Percentiles rank a stretch among this genome's conserved stretches.
Conservation (phyloP, 306 rosid genomes). For the Nissolia schottii region DNA sequence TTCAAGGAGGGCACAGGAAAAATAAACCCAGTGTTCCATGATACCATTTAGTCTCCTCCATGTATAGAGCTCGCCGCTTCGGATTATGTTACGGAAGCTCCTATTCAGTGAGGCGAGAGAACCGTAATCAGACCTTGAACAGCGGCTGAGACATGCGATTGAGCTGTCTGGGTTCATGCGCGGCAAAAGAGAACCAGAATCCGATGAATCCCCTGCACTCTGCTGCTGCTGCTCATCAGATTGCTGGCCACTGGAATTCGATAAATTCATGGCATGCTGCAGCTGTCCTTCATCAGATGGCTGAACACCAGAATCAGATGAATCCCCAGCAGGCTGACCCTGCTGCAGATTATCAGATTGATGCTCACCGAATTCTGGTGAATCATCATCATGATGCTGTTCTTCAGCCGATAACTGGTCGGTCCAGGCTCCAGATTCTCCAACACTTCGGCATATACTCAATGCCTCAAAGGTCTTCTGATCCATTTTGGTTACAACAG, state of each 20-base stretch:
- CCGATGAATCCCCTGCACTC: conserved; percentile 43
- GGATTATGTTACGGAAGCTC: conserved; percentile 60
- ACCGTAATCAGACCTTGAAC: conserved; percentile 86
- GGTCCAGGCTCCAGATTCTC: conserved; percentile 14
- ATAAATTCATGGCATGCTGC: not conserved
- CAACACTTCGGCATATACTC: not conserved
- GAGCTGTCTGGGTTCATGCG: conserved; percentile 78
- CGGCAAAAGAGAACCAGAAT: conserved; percentile 51
- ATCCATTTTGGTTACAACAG: conserved; percentile 33
- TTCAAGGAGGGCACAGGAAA: conserved; percentile 72
- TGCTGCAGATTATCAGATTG: not conserved
- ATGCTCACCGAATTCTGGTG: not conserved
- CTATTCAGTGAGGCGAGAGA: conserved; percentile 59
- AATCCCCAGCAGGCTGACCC: not conserved
- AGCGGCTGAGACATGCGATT: conserved; percentile 63
- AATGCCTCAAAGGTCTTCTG: not conserved
- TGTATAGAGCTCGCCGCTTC: conserved; percentile 69
- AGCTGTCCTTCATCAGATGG: conserved; percentile 4
- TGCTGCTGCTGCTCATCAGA: conserved; percentile 28
- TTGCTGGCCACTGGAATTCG: conserved; percentile 17
- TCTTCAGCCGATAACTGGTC: not conserved
- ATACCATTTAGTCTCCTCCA: conserved; percentile 68
- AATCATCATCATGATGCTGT: conserved; percentile 8
- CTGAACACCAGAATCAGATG: not conserved
- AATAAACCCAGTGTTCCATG: conserved; percentile 87